Conservation (phyloP, 2,329 filamentous ascomycete species). For the Pseudonectria foliicola region DNA sequence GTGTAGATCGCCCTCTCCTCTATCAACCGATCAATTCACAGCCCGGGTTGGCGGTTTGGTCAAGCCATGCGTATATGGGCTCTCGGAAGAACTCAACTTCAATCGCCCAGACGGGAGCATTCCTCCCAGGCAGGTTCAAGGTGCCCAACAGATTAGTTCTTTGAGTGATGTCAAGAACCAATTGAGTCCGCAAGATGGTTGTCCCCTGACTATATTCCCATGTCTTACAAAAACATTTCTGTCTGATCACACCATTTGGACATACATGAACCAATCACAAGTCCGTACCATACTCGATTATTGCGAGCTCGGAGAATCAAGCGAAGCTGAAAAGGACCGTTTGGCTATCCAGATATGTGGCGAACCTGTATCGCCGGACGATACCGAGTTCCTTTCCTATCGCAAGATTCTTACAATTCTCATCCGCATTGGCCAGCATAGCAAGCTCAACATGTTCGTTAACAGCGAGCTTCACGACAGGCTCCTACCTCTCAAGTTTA, state of each 20-base stretch:
- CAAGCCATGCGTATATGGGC: no score
- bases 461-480: background rate
- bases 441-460: background rate
- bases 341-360: background rate
- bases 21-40: no score
- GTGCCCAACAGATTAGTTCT: background rate
- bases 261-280: background rate
- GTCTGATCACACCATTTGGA: constrained; percentile 2
- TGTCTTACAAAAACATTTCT: constrained; percentile 1
- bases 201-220: background rate
- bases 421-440: constrained; percentile 1
- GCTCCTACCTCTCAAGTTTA: background rate
- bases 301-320: background rate
- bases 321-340: background rate
- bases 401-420: constrained; percentile 2
- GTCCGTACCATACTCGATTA: background rate
- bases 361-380: background rate
- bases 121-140: no score
- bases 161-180: background rate
- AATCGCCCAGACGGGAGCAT: no score
- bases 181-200: background rate
- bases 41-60: no score
- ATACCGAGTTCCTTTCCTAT: constrained; percentile 1
- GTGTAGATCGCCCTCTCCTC: no score
- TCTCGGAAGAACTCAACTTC: no score